Percentiles rank a stretch among this genome's conserved stretches.
Conservation (phyloP, 2,329 filamentous ascomycete species). For the Penicillium sp. region DNA sequence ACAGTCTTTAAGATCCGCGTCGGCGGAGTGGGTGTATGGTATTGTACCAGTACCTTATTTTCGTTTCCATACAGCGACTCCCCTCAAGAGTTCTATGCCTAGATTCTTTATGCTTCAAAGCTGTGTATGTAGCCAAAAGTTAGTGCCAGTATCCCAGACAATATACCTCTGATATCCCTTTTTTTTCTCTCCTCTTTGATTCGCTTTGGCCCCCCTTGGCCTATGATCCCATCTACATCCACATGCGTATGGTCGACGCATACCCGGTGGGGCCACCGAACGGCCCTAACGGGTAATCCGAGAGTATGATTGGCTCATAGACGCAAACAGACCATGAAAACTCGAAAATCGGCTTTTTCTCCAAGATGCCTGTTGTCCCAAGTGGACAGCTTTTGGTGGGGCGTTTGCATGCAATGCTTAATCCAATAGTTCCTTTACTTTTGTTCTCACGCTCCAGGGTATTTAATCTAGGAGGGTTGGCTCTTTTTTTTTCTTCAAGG, state of each 20-base stretch:
- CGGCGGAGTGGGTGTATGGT: conserved; percentile 14
- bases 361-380: conserved; percentile 6
- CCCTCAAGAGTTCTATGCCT: neutral
- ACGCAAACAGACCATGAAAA: conserved; percentile 10
- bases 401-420: conserved; percentile 31
- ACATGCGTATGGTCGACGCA: neutral
- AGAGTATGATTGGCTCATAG: conserved; percentile 4
- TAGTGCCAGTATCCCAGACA: neutral
- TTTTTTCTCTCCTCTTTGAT: neutral
- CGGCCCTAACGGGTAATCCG: conserved; percentile 4
- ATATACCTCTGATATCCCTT: neutral
- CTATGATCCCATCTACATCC: neutral
- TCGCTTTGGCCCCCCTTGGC: neutral
- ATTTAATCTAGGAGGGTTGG: neutral
- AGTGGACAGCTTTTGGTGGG: conserved; percentile 25
- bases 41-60: conserved; percentile 8
- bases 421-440: conserved; percentile 4
- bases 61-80: conserved; percentile 5
- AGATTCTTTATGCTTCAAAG: neutral
- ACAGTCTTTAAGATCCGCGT: conserved; percentile 24
- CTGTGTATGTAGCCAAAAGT: neutral
- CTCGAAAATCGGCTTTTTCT: neutral
- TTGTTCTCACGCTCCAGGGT: neutral
- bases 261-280: conserved; percentile 8
- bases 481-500: neutral